Evolutionary conservation across 1,284 basidiomycete species (phyloP).

Genomic region (Leccinum fallax): DNA sequence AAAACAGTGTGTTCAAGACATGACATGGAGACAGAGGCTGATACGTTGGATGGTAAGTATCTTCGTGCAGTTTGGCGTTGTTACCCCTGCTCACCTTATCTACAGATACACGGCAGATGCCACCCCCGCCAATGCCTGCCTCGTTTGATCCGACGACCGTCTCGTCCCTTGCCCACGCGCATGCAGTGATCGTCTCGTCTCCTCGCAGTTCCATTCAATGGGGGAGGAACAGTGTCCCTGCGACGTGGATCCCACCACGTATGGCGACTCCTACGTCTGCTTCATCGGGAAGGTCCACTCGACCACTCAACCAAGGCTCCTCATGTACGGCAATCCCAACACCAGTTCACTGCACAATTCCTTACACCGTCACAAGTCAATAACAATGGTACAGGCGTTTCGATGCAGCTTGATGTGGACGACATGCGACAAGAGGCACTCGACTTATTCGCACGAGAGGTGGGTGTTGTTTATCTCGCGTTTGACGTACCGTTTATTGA

Average conservation of each 20-base stretch:
- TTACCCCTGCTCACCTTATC: conserved; percentile 7
- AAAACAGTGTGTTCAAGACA: conserved; percentile 2
- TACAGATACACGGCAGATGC: conserved; percentile 14
- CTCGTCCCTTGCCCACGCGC: too few relatives aligned
- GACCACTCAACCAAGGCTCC: conserved; percentile 9
- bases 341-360: background rate
- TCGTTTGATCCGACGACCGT: too few relatives aligned
- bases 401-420: conserved; percentile 29
- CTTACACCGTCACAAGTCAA: conserved; percentile 2
- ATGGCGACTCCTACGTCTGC: conserved; percentile 3
- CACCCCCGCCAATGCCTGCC: too few relatives aligned
- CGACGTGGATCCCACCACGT: conserved; percentile 15
- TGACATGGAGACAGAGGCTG: conserved; percentile 35
- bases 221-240: background rate
- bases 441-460: conserved; percentile 43
- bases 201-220: too few relatives aligned
- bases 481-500: background rate
- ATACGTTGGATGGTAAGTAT: conserved; percentile 34
- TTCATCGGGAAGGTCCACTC: conserved; percentile 6
- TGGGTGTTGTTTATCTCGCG: conserved; percentile 27
- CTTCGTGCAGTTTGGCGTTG: conserved; percentile 10
- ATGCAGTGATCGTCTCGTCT: too few relatives aligned
- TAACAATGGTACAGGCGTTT: conserved; percentile 20
- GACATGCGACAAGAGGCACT: conserved; percentile 47
- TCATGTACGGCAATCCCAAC: background rate